Conservation (phyloP, 768 basidiomycete species). For the Mycena amicta region DNA sequence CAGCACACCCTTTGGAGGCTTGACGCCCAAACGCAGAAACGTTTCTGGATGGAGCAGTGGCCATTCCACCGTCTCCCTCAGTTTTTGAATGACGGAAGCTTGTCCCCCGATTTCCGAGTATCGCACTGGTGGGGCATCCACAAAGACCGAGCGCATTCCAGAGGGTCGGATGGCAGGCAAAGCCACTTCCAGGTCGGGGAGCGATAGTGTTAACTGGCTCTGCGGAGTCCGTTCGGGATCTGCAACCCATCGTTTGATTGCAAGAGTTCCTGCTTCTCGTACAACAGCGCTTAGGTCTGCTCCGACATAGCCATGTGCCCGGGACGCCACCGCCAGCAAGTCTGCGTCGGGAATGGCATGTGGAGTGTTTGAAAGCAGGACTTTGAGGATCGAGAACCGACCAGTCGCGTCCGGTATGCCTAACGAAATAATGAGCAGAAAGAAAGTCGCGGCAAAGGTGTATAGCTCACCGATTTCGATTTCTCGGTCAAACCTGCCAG, state of each 20-base stretch:
- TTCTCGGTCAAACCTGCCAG: constrained; percentile 92
- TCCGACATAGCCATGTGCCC: constrained; percentile 95
- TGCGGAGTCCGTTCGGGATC: constrained; percentile 21
- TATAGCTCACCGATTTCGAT: constrained; percentile 85
- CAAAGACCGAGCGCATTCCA: constrained; percentile 90
- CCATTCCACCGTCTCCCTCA: constrained; percentile 95
- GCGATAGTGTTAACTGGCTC: constrained; percentile 44
- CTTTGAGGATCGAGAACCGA: constrained; percentile 83
- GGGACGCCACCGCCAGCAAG: constrained; percentile 66
- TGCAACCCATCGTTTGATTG: constrained; percentile 82
- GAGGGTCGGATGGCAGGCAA: constrained; percentile 86
- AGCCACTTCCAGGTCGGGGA: constrained; percentile 67
- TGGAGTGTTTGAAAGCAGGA: constrained; percentile 80
- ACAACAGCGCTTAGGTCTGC: constrained; percentile 93
- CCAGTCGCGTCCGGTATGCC: constrained; percentile 89
- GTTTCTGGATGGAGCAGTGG: constrained; percentile 85
- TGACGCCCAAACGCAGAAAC: constrained; percentile 85
- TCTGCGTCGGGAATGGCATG: constrained; percentile 64
- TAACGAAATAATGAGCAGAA: constrained; percentile 31
- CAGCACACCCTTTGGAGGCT: constrained; percentile 86
- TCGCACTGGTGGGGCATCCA: constrained; percentile 79
- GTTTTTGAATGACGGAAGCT: constrained; percentile 73
- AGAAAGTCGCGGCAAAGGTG: too few species aligned
- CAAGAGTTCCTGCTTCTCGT: constrained; percentile 88
- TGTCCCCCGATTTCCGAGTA: constrained; percentile 95